Percentiles rank a stretch among this genome's conserved stretches.
Evolutionary conservation across 192 early-diverging fungal genomes (phyloP).

Genomic region (Umbelopsis isabellina): DNA sequence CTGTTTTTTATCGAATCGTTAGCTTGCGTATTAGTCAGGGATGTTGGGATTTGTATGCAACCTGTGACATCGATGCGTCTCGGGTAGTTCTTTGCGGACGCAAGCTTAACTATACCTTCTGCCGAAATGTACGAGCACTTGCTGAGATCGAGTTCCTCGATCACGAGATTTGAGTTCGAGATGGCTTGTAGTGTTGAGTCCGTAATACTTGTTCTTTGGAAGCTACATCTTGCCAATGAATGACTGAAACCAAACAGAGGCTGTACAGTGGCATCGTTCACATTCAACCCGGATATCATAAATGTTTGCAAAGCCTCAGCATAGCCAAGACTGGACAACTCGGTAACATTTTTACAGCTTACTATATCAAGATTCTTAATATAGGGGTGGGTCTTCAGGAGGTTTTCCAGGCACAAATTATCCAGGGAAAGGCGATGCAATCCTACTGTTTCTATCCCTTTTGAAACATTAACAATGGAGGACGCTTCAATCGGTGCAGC

Average conservation of each 20-base stretch:
- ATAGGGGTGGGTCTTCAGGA: conserved; percentile 6
- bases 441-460: not conserved
- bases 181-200: not conserved
- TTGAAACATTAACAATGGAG: not conserved
- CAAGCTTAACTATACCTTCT: not conserved
- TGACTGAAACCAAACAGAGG: not conserved
- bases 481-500: not conserved
- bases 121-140: not conserved
- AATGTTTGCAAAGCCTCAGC: not conserved
- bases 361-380: not conserved
- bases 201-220: not conserved
- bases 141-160: not conserved
- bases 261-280: not conserved
- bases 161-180: not conserved
- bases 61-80: not conserved
- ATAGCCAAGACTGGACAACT: not conserved
- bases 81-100: not conserved
- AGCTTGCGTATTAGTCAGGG: not conserved
- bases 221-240: not conserved
- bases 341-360: not conserved
- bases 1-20: no score
- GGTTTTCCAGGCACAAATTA: conserved; percentile 3
- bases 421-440: not conserved
- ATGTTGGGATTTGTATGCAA: not conserved
- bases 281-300: not conserved